phyloP scores from a whole-genome alignment of 2,329 filamentous ascomycete genomes.

The Cordyceps farinosa region DNA sequence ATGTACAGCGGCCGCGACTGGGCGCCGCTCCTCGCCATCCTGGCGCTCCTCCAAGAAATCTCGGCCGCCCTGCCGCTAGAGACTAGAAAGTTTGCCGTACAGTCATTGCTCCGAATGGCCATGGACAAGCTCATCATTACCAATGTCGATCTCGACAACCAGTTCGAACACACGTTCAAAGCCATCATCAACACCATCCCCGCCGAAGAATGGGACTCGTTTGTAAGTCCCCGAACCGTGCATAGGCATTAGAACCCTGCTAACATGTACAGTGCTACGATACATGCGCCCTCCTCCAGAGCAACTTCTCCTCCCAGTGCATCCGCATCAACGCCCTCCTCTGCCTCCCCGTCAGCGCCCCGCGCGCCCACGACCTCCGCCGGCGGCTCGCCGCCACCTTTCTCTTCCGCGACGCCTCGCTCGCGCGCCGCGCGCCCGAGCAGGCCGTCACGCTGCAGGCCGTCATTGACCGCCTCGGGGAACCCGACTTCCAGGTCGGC shows the following conservation, averaged over 20 bases:
- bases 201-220: constrained; percentile 34
- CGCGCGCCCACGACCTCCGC: constrained; percentile 56
- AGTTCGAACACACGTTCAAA: constrained; percentile 42
- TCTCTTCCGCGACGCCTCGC: constrained; percentile 50
- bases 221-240: constrained; percentile 34
- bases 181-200: constrained; percentile 42
- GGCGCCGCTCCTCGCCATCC: constrained; percentile 41
- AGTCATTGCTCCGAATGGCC: constrained; percentile 52
- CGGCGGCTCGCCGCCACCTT: constrained; percentile 63
- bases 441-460: constrained; percentile 39
- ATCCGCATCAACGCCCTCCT: constrained; percentile 57
- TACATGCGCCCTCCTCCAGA: constrained; percentile 45
- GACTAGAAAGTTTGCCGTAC: constrained; percentile 37
- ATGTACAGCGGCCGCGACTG: constrained; percentile 43
- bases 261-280: constrained; percentile 42
- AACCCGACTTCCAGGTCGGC: constrained; percentile 49
- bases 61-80: constrained; percentile 34
- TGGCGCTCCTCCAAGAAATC: constrained; percentile 40
- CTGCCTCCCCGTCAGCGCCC: constrained; percentile 52
- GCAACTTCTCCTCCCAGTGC: constrained; percentile 42
- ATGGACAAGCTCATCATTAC: constrained; percentile 49
- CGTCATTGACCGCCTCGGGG: constrained; percentile 44
- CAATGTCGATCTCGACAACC: constrained; percentile 38
- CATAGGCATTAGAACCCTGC: not conserved
- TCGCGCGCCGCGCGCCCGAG: constrained; percentile 41